Base-by-base conservation (phyloP, 495 filamentous ascomycete species). In the Staphylotrichum longicolle region DNA sequence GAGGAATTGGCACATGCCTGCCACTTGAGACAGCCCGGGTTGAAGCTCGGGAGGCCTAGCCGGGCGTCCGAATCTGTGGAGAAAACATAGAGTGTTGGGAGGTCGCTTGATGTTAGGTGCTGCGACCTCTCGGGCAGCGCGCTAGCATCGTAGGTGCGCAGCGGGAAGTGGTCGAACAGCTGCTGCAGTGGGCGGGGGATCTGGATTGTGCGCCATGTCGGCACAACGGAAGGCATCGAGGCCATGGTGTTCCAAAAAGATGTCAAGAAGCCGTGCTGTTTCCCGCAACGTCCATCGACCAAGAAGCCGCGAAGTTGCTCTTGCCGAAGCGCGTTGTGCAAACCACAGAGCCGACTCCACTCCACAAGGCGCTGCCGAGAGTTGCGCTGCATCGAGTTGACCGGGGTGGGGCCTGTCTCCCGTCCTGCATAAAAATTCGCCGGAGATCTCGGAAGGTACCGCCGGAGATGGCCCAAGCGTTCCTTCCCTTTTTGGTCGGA, bases 11-110 rank as follows among this genome's bases (percentile, higher is more conserved):
- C 5, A 80, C 86, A 52, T 68, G 92, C 93, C 88, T 97, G 94
- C 92, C 91, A 97, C 76, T 93, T 96, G 63, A 98, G 80, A 80
- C 94, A 98, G 65, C 84, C 84, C 4, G 94, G 94, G 75, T 98
- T 97, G 77, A 90, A 96, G 53, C 89, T 93, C 27, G 91, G 91
- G 32, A 78, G 72, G 11, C 86, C 88, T 39, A 68, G 66, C 33
- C 72, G 69, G 27, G 87, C 91, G 62, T 86, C 88, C 33, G 79
- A 74, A 1, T 85, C 81, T 11, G 85, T 85, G 53, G 83, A 83
- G 74, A 96, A 98, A 39, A 96, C 78, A 70, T 92, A 93, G 14
- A 98, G 78, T 40, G 83, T 82, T 63, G 84, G 80, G 14, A 78
- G 65, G 39, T 88, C 78, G 58, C 77, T 68, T n/a, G 77, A 63